Base-by-base conservation (phyloP, 2,329 filamentous ascomycete species). In the Metarhizium sp. region DNA sequence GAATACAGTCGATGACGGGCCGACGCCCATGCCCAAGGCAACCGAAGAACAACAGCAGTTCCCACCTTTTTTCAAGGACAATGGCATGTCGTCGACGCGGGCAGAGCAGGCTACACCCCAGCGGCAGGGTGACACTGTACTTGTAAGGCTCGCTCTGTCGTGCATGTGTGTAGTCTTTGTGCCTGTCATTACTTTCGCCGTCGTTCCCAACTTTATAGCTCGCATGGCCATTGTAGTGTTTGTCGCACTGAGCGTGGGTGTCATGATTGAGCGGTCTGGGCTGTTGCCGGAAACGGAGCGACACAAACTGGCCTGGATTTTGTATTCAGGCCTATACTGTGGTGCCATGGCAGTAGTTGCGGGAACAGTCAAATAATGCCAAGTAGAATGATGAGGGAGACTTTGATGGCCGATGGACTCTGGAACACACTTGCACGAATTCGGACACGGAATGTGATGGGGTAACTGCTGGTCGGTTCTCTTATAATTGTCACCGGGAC, bases 211-310 rank as follows among this genome's bases (percentile, higher is more conserved):
- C 6, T 82, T 85, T 57, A 64, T 78, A 0, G 80, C 78, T 2
- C 75, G 82, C n/a, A 74, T 86, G 59, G 76, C 77, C 0, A 75
- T 86, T 2, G 77, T 83, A 2, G 61, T 77, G 4, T 69, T 85
- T 0, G 76, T 82, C 0, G 78, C 74, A 0, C 67, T 74, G 0
- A 74, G 77, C 2, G 72, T 78, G 7, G 64, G 68, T 5, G 62
- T 59, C n/a, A 62, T 61, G 16, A 57, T 68, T 18, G 51, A 66
- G 16, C 64, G 69, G 55, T 66, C 66, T 0, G 66, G 63, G 18
- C 32, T 63, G 13, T 46, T 57, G 14, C 43, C 62, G 18, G 54
- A 57, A 7, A 57, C 61, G 18, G 48, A 62, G 2, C 53, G 59
- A 13, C 61, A 59, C n/a, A 50, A 55, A 7, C 18, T 61, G 34